phyloP scores from a whole-genome alignment of 768 basidiomycete species.

The Pisolithus albus region DNA sequence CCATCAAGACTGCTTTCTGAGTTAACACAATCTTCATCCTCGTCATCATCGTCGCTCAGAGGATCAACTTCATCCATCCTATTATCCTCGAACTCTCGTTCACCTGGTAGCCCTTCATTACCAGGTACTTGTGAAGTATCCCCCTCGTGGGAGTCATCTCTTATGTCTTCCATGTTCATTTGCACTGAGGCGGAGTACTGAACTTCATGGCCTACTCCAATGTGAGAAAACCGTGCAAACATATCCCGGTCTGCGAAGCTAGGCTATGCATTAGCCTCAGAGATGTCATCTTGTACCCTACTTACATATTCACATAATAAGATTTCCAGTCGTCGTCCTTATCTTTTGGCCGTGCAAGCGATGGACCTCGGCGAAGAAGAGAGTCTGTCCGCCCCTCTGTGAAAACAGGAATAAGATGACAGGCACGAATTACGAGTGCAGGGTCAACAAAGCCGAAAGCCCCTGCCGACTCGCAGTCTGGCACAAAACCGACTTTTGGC shows the following conservation, averaged over 20 bases:
- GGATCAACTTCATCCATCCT: no score
- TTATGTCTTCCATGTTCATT: no score
- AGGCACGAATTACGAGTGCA: conserved; percentile 16
- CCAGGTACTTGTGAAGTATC: no score
- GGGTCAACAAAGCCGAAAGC: conserved; percentile 35
- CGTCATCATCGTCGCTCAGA: no score
- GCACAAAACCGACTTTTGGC: conserved; percentile 27
- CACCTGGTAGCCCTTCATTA: no score
- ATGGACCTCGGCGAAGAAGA: neutral
- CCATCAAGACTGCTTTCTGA: no score
- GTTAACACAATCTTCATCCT: no score
- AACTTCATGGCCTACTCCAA: no score
- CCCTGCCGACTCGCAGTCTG: conserved; percentile 13
- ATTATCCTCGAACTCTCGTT: no score
- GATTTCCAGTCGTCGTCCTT: neutral
- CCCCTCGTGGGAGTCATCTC: no score
- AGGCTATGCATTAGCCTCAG: neutral
- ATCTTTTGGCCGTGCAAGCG: neutral
- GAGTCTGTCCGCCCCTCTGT: conserved; percentile 13
- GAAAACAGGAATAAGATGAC: conserved; percentile 29
- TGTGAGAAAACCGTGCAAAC: neutral
- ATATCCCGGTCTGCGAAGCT: neutral
- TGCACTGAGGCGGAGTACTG: no score
- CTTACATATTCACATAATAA: conserved; percentile 1
- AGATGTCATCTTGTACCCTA: neutral